phyloP scores from a whole-genome alignment of 345 rosid genomes.

The Populus pruinosa region DNA sequence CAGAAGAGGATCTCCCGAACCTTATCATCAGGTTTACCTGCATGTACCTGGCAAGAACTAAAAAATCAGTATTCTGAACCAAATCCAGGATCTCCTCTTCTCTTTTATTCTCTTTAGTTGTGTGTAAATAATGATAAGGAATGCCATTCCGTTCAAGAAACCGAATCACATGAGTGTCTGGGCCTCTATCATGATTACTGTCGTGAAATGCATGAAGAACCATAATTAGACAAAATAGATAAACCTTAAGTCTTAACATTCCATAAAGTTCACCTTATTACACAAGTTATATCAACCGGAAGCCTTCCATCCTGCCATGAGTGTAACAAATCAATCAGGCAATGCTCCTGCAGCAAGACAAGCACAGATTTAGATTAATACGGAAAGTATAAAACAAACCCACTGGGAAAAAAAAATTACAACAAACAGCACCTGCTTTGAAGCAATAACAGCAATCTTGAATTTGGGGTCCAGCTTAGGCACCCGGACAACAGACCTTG shows the following conservation, averaged over 20 bases:
- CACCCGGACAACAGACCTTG: slow-evolving; percentile 71
- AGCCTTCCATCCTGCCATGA: slow-evolving; percentile 89
- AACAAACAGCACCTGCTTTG: slow-evolving; percentile 59
- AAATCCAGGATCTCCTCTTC: slow-evolving; percentile 76
- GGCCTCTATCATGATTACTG: slow-evolving; percentile 90
- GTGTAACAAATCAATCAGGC: slow-evolving; percentile 80
- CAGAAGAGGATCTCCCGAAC: neutral
- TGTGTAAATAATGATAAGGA: slow-evolving; percentile 71
- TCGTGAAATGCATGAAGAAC: slow-evolving; percentile 14
- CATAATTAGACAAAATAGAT: slow-evolving; percentile 10
- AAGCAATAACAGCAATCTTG: slow-evolving; percentile 81
- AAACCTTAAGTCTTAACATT: neutral
- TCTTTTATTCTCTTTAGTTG: slow-evolving; percentile 53
- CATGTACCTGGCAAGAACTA: slow-evolving; percentile 97
- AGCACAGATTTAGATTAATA: neutral
- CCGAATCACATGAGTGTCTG: slow-evolving; percentile 75
- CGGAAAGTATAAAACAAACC: neutral
- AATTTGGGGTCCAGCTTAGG: slow-evolving; percentile 77
- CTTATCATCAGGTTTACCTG: slow-evolving; percentile 59
- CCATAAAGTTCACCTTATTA: slow-evolving; percentile 59
- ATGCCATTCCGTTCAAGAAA: slow-evolving; percentile 83
- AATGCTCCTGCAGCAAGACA: slow-evolving; percentile 65
- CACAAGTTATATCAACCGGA: slow-evolving; percentile 83
- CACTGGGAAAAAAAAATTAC: neutral
- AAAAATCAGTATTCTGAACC: slow-evolving; percentile 78